These are phyloP conservation scores for Helianthus tuberosus DNA, from an alignment of 129 eudicot species.

Conservation along the genomic window DNA sequence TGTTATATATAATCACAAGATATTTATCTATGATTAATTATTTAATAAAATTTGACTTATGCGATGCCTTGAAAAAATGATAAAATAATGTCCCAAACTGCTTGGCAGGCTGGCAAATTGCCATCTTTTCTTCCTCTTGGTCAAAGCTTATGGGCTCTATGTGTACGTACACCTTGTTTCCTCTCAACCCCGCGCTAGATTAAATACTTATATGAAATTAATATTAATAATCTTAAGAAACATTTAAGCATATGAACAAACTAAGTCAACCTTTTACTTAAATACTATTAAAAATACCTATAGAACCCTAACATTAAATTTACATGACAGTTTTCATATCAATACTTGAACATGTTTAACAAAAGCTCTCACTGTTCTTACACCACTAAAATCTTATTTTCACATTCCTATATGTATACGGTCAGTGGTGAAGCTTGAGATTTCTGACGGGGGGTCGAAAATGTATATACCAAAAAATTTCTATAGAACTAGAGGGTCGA, in stretches of 20 bases:
- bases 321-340: too few species aligned
- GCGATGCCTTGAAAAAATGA: constrained; percentile 4
- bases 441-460: too few species aligned
- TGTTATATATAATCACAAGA: too few species aligned
- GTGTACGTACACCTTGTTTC: background rate
- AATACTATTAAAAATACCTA: background rate
- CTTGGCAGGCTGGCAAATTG: constrained; percentile 26
- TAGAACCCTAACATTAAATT: too few species aligned
- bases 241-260: background rate
- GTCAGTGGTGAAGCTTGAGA: too few species aligned
- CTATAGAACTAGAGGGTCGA: too few species aligned
- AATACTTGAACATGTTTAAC: too few species aligned
- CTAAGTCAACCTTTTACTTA: background rate
- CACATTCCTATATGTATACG: too few species aligned
- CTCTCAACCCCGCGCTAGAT: background rate
- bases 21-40: background rate
- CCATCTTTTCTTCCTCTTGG: constrained; percentile 16
- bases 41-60: background rate
- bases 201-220: background rate
- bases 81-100: constrained; percentile 8
- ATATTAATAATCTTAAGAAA: background rate
- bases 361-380: too few species aligned
- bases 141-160: constrained; percentile 38
- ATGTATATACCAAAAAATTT: too few species aligned
- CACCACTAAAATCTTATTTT: too few species aligned